Conservation (phyloP, 208 protist genomes). For the Leishmania lainsoni region DNA sequence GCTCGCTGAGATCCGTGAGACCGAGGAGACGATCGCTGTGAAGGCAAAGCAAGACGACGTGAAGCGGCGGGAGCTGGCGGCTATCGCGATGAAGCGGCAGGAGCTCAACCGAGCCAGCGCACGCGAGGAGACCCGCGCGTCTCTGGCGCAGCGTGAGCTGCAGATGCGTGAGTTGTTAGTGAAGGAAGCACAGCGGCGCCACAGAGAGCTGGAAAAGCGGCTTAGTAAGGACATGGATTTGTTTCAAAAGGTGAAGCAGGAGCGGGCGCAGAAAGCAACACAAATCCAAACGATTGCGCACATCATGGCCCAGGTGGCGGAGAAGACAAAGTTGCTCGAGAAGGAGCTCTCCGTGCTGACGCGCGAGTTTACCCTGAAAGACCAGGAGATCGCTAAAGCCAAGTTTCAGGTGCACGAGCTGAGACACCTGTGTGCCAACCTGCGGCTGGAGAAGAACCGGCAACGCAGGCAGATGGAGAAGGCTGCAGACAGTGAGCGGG, state of each 20-base stretch:
- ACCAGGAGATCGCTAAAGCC: constrained; percentile 82
- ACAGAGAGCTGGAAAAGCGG: constrained; percentile 75
- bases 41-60: constrained; percentile 72
- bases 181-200: constrained; percentile 58
- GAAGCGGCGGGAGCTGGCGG: constrained; percentile 67
- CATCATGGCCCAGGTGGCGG: constrained; percentile 93
- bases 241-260: constrained; percentile 93
- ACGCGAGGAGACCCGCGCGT: constrained; percentile 74
- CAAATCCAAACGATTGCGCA: constrained; percentile 94
- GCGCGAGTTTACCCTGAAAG: constrained; percentile 88
- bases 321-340: constrained; percentile 96
- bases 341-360: constrained; percentile 93
- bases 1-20: constrained; percentile 55
- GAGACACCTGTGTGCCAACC: constrained; percentile 59
- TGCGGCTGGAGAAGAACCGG: constrained; percentile 87
- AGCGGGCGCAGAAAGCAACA: constrained; percentile 92
- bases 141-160: constrained; percentile 87
- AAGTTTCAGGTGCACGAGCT: constrained; percentile 84
- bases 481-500: constrained; percentile 63
- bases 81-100: constrained; percentile 77
- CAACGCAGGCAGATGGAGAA: constrained; percentile 72
- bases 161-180: constrained; percentile 78
- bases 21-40: constrained; percentile 78
- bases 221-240: constrained; percentile 71
- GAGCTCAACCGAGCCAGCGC: constrained; percentile 85